Base-by-base conservation (phyloP, 495 filamentous ascomycete species). In the Penicillium arizonense region DNA sequence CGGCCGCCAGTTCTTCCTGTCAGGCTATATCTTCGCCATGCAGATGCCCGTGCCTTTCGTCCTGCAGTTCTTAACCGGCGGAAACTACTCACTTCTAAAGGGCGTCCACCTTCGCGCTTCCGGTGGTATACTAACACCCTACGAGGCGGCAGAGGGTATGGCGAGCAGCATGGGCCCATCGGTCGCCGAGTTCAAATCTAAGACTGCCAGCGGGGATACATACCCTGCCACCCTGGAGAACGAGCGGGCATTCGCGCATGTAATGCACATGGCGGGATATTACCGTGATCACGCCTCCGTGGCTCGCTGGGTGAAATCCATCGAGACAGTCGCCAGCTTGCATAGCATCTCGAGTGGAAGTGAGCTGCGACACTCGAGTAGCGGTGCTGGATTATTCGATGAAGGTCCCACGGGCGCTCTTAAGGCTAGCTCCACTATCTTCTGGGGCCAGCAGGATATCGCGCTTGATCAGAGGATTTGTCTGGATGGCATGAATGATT, bases 1-100 rank as follows among this genome's bases (percentile, higher is more conserved):
- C 9, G 16, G 74, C 33, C 59, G 53, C 14, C 79, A 82, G 48
- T 7, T 73, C 20, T n/a, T 34, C 2, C 47, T 68, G 21, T 81
- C 77, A 0, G 74, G 75, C 35, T 82, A 82, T 46, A 65, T 82
- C 35, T 81, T 82, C 50, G 64, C 65, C 7, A 71, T 82, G 63
- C 69, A 75, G 39, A 56, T 82, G 13, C 79, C 77, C 4, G 46
- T 52, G 3, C 54, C 65, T 5, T 40, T 80, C 6, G 68, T 75
- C 32, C 52, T 50, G 24, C 71, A 66, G 43, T 59, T 77, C 47
- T 67, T 73, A 6, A 59, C 44, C 3, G 67, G 74, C 10, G 75
- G 77, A 3, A 73, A 80, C 49, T 56, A 55, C 26, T 73, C 71
- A n/a, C 66, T 80, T 30, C 50, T 81, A 49, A 66, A 61, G 38